A percentile compares a stretch with the other conserved stretches of the same genome.
Conservation (phyloP, 129 eudicot genomes). For the Flaveria robusta region DNA sequence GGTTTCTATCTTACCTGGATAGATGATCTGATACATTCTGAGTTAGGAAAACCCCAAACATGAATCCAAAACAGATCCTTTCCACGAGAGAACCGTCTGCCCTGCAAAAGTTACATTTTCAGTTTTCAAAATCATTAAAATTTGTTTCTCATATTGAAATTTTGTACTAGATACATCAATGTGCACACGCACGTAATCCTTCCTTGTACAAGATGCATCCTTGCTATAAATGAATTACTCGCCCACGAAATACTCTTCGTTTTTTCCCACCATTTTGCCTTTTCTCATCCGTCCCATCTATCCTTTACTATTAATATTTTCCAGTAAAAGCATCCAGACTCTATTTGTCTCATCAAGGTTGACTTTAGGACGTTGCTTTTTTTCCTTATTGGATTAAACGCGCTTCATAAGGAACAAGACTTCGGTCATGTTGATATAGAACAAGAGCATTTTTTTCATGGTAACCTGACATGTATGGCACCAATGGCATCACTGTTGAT, state of each 20-base stretch:
- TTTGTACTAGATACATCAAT: background rate
- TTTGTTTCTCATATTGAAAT: background rate
- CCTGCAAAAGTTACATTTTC: constrained; percentile 51
- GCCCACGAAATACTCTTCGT: constrained; percentile 73
- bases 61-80: constrained; percentile 95
- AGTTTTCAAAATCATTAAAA: background rate
- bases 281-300: constrained; percentile 87
- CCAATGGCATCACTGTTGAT: constrained; percentile 48
- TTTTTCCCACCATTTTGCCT: constrained; percentile 96
- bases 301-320: constrained; percentile 84
- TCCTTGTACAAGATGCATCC: constrained; percentile 99
- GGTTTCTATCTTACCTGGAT: constrained; percentile 61
- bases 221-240: constrained; percentile 90
- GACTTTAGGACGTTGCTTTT: constrained; percentile 73
- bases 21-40: constrained; percentile 97
- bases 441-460: constrained; percentile 73
- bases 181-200: constrained; percentile 3
- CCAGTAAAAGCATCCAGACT: constrained; percentile 90
- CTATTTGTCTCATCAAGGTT: constrained; percentile 90
- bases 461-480: constrained; percentile 30
- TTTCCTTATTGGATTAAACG: constrained; percentile 54
- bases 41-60: constrained; percentile 94
- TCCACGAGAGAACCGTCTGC: constrained; percentile 96
- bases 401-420: constrained; percentile 60
- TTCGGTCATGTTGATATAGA: constrained; percentile 53